Conservation (phyloP, 2,329 filamentous ascomycete genomes). For the Incumbomyces lentus region DNA sequence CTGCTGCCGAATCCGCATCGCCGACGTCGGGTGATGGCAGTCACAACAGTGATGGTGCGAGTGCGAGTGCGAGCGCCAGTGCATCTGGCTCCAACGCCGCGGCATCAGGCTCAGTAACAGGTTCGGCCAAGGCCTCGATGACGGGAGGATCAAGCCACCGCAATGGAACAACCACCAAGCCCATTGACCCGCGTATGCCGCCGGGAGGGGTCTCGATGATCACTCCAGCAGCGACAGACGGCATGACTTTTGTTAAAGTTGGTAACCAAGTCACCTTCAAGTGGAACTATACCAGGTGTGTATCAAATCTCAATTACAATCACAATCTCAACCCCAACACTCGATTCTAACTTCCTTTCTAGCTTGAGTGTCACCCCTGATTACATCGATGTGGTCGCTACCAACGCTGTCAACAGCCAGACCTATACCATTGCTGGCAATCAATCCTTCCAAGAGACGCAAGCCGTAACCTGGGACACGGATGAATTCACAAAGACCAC, state of each 20-base stretch:
- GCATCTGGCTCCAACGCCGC: conserved; percentile 1
- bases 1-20: conserved; percentile 11
- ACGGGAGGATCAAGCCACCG: conserved; percentile 10
- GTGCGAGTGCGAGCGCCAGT: neutral
- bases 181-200: conserved; percentile 43
- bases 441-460: conserved; percentile 43
- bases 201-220: conserved; percentile 54
- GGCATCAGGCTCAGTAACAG: neutral
- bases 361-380: conserved; percentile 45
- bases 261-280: conserved; percentile 52
- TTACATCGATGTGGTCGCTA: conserved; percentile 51
- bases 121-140: neutral
- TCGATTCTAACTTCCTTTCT: neutral
- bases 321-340: neutral
- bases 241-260: conserved; percentile 51
- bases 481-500: conserved; percentile 39
- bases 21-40: conserved; percentile 9
- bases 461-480: conserved; percentile 52
- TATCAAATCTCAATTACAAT: neutral
- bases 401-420: conserved; percentile 47
- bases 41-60: conserved; percentile 7
- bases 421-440: conserved; percentile 55
- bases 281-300: conserved; percentile 56
- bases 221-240: conserved; percentile 42
- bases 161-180: conserved; percentile 24